These are phyloP conservation scores for Xylariaceae sp. DNA, from an alignment of 2,329 filamentous ascomycete species.

Conservation along the genomic window DNA sequence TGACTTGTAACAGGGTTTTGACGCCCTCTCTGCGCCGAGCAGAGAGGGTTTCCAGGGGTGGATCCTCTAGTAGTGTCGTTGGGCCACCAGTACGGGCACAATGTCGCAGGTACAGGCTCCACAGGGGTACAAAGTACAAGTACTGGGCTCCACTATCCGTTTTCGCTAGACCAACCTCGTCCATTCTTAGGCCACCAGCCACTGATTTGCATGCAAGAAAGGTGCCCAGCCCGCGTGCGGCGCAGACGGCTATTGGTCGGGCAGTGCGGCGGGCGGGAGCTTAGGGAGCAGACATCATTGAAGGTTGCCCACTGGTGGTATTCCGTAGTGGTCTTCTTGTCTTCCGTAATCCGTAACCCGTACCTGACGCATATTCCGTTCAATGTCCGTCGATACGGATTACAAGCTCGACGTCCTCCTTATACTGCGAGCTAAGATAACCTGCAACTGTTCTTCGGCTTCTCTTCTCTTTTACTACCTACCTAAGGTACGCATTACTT, in stretches of 20 bases:
- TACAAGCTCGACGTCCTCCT: too few species aligned
- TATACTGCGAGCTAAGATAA: not conserved
- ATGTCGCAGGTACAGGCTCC: not conserved
- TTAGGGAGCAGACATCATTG: slow-evolving; percentile 14
- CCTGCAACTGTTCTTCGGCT: not conserved
- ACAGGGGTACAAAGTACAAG: not conserved
- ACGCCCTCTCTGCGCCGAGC: too few species aligned
- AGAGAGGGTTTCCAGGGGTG: too few species aligned
- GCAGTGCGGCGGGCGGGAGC: slow-evolving; percentile 8
- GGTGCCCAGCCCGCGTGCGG: slow-evolving; percentile 3
- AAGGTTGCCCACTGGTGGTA: not conserved
- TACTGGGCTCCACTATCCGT: not conserved
- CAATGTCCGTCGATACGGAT: too few species aligned
- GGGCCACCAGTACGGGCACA: slow-evolving; percentile 3
- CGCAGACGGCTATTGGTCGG: slow-evolving; percentile 15
- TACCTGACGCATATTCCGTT: too few species aligned
- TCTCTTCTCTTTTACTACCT: not conserved
- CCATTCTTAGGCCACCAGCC: slow-evolving; percentile 18
- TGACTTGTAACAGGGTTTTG: too few species aligned
- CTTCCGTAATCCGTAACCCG: not conserved
- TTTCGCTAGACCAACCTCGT: slow-evolving; percentile 20
- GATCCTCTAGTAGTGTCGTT: slow-evolving; percentile 6
- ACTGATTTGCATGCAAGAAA: slow-evolving; percentile 4
- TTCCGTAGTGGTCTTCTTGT: not conserved
- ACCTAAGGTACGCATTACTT: not conserved